phyloP scores from a whole-genome alignment of 2,329 filamentous ascomycete genomes.

The Lachnum nothofagi region DNA sequence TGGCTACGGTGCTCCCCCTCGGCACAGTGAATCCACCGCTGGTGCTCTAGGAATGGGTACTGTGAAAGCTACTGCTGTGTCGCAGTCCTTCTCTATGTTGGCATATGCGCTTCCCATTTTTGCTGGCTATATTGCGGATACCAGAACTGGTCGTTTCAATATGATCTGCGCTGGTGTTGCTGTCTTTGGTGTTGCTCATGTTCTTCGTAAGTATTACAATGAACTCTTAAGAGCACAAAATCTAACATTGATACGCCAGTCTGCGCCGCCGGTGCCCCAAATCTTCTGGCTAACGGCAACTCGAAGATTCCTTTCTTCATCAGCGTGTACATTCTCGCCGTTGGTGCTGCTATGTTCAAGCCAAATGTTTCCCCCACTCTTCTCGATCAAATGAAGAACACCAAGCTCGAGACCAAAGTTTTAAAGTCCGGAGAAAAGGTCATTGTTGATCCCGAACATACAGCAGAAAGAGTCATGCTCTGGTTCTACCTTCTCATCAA shows the following conservation, averaged over 20 bases:
- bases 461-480: slow-evolving; percentile 42
- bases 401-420: slow-evolving; percentile 36
- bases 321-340: slow-evolving; percentile 24
- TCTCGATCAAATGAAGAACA: slow-evolving; percentile 49
- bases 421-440: slow-evolving; percentile 54
- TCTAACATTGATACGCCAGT: background rate
- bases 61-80: slow-evolving; percentile 47
- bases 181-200: slow-evolving; percentile 56
- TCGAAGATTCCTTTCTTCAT: slow-evolving; percentile 46
- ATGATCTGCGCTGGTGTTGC: slow-evolving; percentile 47
- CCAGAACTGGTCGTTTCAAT: slow-evolving; percentile 60
- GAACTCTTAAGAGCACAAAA: too few relatives aligned
- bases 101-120: slow-evolving; percentile 42
- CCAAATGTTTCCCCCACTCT: slow-evolving; percentile 61
- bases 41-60: slow-evolving; percentile 57
- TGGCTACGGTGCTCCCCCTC: slow-evolving; percentile 37
- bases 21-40: slow-evolving; percentile 33
- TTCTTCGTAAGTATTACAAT: slow-evolving; percentile 23
- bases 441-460: slow-evolving; percentile 55
- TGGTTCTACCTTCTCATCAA: slow-evolving; percentile 67
- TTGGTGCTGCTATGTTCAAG: slow-evolving; percentile 56
- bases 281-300: slow-evolving; percentile 48
- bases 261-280: background rate
- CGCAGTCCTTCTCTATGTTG: slow-evolving; percentile 47
- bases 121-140: slow-evolving; percentile 55